Conservation (phyloP, 208 protist genomes). For the Sergeia podlipaevii region DNA sequence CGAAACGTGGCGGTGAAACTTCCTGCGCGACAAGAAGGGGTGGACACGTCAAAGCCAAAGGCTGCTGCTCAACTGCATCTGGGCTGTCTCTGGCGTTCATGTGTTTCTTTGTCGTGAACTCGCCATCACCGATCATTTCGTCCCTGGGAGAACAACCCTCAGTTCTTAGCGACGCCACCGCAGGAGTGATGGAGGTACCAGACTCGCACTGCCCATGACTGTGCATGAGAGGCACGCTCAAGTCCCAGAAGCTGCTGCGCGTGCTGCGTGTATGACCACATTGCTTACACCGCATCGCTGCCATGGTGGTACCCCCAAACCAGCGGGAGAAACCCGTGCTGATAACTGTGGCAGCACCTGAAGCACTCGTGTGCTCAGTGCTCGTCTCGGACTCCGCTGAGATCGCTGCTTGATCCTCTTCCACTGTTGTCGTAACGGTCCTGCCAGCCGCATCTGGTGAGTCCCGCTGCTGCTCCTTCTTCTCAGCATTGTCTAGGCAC, state of each 20-base stretch:
- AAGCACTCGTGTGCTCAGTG: neutral
- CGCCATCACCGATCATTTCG: no score
- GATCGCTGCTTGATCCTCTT: neutral
- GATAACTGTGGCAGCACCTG: conserved; percentile 3
- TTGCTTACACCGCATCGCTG: conserved; percentile 32
- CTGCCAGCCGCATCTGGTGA: neutral
- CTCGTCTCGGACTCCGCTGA: conserved; percentile 3
- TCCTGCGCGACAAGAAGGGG: no score
- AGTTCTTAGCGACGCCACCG: no score
- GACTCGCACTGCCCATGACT: neutral
- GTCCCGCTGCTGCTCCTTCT: neutral
- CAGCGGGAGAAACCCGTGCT: conserved; percentile 8
- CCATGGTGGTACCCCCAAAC: conserved; percentile 47
- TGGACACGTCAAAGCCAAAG: no score
- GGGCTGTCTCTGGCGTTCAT: no score
- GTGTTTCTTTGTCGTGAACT: no score
- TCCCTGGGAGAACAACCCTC: no score
- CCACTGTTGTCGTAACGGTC: neutral
- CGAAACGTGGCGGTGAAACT: no score
- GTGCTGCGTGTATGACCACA: conserved; percentile 27
- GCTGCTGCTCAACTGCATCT: no score
- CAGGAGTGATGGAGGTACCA: no score
- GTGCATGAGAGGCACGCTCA: conserved; percentile 21
- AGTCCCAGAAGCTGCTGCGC: conserved; percentile 42
- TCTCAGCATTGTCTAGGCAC: conserved; percentile 31